phyloP scores from a whole-genome alignment of 495 filamentous ascomycete species.

The Hypoxylon lienhwacheense region DNA sequence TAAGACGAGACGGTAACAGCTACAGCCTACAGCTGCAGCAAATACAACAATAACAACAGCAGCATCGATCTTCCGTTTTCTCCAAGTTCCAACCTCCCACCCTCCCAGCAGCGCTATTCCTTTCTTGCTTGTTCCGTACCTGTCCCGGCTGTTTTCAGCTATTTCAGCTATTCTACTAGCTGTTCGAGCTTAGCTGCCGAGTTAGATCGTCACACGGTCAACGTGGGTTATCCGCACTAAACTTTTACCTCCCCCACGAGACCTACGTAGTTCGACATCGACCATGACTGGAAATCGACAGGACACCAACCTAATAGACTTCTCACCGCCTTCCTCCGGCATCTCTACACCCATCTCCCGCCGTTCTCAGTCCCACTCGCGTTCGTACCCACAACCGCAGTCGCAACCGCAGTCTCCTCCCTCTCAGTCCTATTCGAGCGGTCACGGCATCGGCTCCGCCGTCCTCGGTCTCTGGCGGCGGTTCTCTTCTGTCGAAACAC shows the following conservation, averaged over 20 bases:
- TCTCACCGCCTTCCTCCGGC: constrained; percentile 30
- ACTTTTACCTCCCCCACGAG: background rate
- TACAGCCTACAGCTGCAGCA: constrained; percentile 19
- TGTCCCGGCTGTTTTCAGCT: too few relatives aligned
- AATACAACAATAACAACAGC: too few relatives aligned
- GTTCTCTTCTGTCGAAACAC: constrained; percentile 38
- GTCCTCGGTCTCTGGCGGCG: constrained; percentile 39
- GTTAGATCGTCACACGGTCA: constrained; percentile 21
- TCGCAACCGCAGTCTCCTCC: constrained; percentile 22
- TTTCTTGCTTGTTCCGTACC: too few relatives aligned
- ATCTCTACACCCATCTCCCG: constrained; percentile 13
- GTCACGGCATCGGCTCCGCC: constrained; percentile 36
- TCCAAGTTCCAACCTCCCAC: constrained; percentile 2
- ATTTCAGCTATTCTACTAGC: background rate
- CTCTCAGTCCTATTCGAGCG: constrained; percentile 21
- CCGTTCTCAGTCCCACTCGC: background rate
- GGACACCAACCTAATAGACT: constrained; percentile 30
- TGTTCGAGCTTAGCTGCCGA: too few relatives aligned
- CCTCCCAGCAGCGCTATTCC: background rate
- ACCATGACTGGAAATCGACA: constrained; percentile 19
- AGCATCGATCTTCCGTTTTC: too few relatives aligned
- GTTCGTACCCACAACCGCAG: constrained; percentile 4
- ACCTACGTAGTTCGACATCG: background rate
- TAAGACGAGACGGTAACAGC: constrained; percentile 7
- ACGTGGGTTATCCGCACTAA: too few relatives aligned